A percentile compares a stretch with the other conserved stretches of the same genome.
These are phyloP conservation scores for Phytomonas sp. DNA, from an alignment of 208 protist genomes.

Conservation along the genomic window DNA sequence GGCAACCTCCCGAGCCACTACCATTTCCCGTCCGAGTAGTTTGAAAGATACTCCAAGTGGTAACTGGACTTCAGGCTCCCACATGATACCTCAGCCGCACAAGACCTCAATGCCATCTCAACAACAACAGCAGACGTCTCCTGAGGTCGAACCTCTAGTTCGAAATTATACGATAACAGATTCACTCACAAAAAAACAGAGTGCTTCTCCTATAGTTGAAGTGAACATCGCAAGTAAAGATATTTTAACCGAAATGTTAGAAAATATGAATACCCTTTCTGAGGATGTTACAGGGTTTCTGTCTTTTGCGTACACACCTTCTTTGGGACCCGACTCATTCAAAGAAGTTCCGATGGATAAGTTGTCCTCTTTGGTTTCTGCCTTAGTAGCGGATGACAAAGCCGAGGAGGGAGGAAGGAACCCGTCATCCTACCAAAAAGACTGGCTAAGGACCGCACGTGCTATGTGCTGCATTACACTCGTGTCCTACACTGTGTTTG, in stretches of 20 bases:
- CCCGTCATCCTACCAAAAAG: background rate
- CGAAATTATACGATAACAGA: background rate
- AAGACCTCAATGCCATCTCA: background rate
- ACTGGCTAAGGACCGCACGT: slow-evolving; percentile 14
- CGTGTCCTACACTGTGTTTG: slow-evolving; percentile 46
- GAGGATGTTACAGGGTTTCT: background rate
- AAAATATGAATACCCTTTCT: background rate
- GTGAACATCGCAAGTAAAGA: background rate
- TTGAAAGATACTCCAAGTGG: background rate
- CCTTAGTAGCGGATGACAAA: background rate
- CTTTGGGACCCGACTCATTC: background rate
- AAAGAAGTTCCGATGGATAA: background rate
- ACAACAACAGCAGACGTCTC: background rate
- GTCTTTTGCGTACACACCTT: background rate
- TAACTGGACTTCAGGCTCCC: background rate
- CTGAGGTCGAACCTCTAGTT: background rate
- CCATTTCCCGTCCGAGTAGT: background rate
- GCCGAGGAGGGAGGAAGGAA: background rate
- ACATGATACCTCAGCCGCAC: background rate
- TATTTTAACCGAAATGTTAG: background rate
- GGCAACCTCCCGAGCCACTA: background rate
- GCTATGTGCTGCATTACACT: slow-evolving; percentile 41
- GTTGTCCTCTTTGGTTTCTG: background rate
- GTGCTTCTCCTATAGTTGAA: background rate
- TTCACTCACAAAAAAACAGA: background rate